Base-by-base conservation (phyloP, 129 eudicot species). In the Sambucus nigra region DNA sequence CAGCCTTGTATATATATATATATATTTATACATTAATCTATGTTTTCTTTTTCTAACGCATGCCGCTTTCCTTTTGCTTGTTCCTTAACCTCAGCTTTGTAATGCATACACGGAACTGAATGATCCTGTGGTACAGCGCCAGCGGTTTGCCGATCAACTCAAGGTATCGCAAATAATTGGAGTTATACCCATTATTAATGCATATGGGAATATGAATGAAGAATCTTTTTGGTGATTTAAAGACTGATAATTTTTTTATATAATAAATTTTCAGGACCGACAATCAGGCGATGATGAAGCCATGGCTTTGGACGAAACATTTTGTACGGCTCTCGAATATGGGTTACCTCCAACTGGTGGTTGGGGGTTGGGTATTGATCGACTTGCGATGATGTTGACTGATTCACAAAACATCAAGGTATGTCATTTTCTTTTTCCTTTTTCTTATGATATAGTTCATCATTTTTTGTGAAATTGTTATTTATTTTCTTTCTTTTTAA, bases 221-320 rank as follows among this genome's bases (percentile, higher is more conserved):
- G 42, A 35, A 35, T 35, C 9, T 35, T 35, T n/a, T n/a, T n/a
- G n/a, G n/a, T n/a, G n/a, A n/a, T n/a, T n/a, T n/a, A n/a, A n/a
- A n/a, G 42, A 35, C 42, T 35, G 42, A 35, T 12, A 3, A 35
- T 35, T 8, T 35, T 35, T 35, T 2, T 35, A 35, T 35, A 35
- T 7, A 12, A 7, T 7, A 29, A 10, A 23, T 38, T 66, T 69
- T 40, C 74, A 91, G 98, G 98, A 91, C 71, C 80, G 94, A 41
- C 95, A 85, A 74, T 91, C 95, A 19, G 98, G 98, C 10, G 98
- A 91, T 62, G 98, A 91, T 59, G 98, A 89, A 74, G 98, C 98
- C 1, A 89, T 89, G 98, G 94, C 95, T 51, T 76, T 89, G 77
- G 98, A 89, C 59, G 98, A 89, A 63, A 79, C 93, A 1, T 91